Evolutionary conservation across 2,329 filamentous ascomycete genomes (phyloP), one percentile per base, ranked within the genome.

Genomic region (Allantophomopsis lycopodina): DNA sequence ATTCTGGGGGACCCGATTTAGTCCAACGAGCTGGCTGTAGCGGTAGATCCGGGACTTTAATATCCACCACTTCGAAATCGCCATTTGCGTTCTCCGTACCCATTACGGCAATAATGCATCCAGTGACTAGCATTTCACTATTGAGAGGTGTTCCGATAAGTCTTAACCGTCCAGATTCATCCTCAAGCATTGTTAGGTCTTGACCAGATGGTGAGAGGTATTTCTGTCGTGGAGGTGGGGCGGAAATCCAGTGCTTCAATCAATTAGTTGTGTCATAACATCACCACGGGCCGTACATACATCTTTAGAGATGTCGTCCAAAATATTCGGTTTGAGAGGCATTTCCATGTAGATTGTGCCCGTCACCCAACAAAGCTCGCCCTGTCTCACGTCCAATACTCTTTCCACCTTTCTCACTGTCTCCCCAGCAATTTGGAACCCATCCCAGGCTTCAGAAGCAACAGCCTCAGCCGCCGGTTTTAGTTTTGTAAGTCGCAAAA

Each of bases 321-420:
- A 65, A 57, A 98, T 89, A 55, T 93, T 94, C 1, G 93, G 91
- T 63, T 98, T 98, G 53, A 95, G 61, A 2, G 83, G 76, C 85
- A 98, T 88, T 47, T 96, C 86, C 82, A 96, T 94, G 59, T 94
- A 98, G 23, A 96, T 77, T 0, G 91, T 98, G 13, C 93, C 91
- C 0, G 80, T 72, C 13, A 98, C 83, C 87, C 89, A 98, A 63
- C 89, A 96, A 30, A 96, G 66, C 62, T 95, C 79, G 46, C 91
- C 91, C 64, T 96, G 91, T 44, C 89, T 78, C 38, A 98, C 91
- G 61, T 98, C 89, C 21, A 98, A 71, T 43, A 98, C 91, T 49
- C 91, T 72, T 23, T 95, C 84, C 13, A 93, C 87, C 48, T 71
- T 76, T 49, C 71, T 73, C 10, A 85, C 85, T 41, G 66, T 66